Evolutionary conservation across 352 stramenopile genomes (phyloP).

Genomic region (Phytophthora hibernalis): DNA sequence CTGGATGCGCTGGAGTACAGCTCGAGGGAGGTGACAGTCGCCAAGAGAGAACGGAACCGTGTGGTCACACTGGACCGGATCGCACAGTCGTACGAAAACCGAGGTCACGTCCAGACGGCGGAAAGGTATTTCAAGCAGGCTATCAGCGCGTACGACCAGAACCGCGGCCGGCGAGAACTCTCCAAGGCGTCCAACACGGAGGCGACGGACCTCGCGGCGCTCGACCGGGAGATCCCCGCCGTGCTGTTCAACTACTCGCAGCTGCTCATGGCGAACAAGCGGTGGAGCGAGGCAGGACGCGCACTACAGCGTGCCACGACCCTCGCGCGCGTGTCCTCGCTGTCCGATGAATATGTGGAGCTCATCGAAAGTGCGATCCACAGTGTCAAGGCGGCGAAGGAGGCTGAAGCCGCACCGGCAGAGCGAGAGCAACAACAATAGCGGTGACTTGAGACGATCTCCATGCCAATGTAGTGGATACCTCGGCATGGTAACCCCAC

Average conservation of each 20-base stretch:
- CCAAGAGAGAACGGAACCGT: slow-evolving; percentile 47
- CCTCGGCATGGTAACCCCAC: slow-evolving; percentile 1
- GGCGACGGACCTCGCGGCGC: slow-evolving; percentile 25
- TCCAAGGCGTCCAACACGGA: slow-evolving; percentile 35
- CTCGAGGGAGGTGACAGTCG: slow-evolving; percentile 36
- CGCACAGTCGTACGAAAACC: slow-evolving; percentile 80
- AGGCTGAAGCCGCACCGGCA: slow-evolving; percentile 17
- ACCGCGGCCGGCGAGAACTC: slow-evolving; percentile 35
- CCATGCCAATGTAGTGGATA: slow-evolving; percentile 6
- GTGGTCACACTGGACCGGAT: slow-evolving; percentile 84
- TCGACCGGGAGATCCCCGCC: slow-evolving; percentile 44
- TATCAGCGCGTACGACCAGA: slow-evolving; percentile 39
- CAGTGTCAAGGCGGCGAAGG: slow-evolving; percentile 18
- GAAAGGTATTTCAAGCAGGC: slow-evolving; percentile 49
- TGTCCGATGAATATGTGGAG: slow-evolving; percentile 32
- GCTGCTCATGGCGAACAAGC: slow-evolving; percentile 35
- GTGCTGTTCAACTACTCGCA: slow-evolving; percentile 52
- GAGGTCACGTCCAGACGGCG: slow-evolving; percentile 27
- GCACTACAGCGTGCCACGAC: slow-evolving; percentile 35
- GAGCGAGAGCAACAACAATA: slow-evolving; percentile 18
- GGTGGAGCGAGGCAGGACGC: slow-evolving; percentile 30
- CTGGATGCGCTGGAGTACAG: slow-evolving; percentile 66
- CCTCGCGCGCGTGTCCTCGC: slow-evolving; percentile 28
- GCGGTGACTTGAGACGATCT: slow-evolving; percentile 1
- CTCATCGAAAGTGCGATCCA: slow-evolving; percentile 35